Percentiles rank a stretch among this genome's conserved stretches.
Conservation (phyloP, 2,329 filamentous ascomycete species). For the Trichophyton verrucosum region DNA sequence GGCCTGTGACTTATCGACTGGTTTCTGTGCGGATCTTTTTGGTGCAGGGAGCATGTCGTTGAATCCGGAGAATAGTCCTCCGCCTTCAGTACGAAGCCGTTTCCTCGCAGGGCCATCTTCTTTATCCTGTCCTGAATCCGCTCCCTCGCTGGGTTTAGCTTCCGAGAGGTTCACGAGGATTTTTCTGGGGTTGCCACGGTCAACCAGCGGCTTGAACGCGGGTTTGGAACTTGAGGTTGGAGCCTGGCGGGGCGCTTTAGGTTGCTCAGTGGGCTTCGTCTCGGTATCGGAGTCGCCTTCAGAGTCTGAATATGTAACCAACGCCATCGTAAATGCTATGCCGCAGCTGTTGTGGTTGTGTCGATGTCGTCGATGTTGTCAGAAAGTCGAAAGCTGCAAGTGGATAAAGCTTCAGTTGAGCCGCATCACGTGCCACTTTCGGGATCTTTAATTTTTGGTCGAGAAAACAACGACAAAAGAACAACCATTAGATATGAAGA, state of each 20-base stretch:
- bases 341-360: background rate
- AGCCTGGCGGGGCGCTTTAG: constrained; percentile 4
- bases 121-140: constrained; percentile 25
- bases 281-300: constrained; percentile 42
- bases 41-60: constrained; percentile 78
- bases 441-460: background rate
- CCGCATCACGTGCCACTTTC: background rate
- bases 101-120: constrained; percentile 8
- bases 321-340: constrained; percentile 44
- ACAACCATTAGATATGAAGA: background rate
- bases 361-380: background rate
- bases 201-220: constrained; percentile 63
- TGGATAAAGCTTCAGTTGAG: background rate
- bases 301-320: constrained; percentile 76
- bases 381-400: background rate
- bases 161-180: constrained; percentile 58
- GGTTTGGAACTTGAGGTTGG: constrained; percentile 18
- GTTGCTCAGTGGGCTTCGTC: constrained; percentile 21
- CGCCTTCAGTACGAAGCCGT: constrained; percentile 15
- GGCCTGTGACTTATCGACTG: constrained; percentile 10
- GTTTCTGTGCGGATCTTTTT: constrained; percentile 40
- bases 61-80: constrained; percentile 63
- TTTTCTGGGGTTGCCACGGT: constrained; percentile 73
- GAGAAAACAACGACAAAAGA: no score
- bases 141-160: constrained; percentile 27